These are phyloP conservation scores for Aspergillus versicolor DNA, from an alignment of 2,329 filamentous ascomycete genomes.

Conservation along the genomic window DNA sequence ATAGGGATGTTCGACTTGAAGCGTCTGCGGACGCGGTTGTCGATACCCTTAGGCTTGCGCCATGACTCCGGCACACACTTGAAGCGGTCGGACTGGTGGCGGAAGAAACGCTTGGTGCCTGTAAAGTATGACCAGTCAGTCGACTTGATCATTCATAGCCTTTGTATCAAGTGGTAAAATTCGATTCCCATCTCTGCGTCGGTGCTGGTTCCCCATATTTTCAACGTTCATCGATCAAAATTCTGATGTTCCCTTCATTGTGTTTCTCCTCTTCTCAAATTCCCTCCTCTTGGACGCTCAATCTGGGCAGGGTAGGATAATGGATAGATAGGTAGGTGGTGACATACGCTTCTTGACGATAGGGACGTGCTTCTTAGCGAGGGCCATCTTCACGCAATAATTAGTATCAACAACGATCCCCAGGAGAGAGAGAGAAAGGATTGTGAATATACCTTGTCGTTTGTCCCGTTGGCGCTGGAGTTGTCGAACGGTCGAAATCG, in stretches of 20 bases:
- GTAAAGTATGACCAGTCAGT: constrained; percentile 21
- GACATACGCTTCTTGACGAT: constrained; percentile 99
- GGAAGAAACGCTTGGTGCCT: constrained; percentile 93
- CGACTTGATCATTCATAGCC: background rate
- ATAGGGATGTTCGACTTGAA: constrained; percentile 95
- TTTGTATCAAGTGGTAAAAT: background rate
- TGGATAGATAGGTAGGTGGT: constrained; percentile 2
- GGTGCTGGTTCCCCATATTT: background rate
- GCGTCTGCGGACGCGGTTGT: constrained; percentile 94
- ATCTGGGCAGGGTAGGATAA: constrained; percentile 1
- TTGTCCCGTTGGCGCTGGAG: constrained; percentile 44
- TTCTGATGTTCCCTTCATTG: background rate
- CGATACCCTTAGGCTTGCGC: constrained; percentile 99
- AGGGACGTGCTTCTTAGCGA: constrained; percentile 98
- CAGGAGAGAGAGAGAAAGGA: background rate
- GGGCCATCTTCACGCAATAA: constrained; percentile 69
- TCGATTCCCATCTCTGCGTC: background rate
- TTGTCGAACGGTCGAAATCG: constrained; percentile 43
- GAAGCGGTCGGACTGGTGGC: constrained; percentile 97
- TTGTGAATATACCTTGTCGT: constrained; percentile 44
- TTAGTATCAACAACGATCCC: constrained; percentile 1
- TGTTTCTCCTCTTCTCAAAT: background rate
- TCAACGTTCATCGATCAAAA: background rate
- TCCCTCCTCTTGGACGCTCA: background rate
- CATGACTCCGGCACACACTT: constrained; percentile 86